Evolutionary conservation across 139 green algal genomes (phyloP).

Genomic region (Coelastrella sp.): DNA sequence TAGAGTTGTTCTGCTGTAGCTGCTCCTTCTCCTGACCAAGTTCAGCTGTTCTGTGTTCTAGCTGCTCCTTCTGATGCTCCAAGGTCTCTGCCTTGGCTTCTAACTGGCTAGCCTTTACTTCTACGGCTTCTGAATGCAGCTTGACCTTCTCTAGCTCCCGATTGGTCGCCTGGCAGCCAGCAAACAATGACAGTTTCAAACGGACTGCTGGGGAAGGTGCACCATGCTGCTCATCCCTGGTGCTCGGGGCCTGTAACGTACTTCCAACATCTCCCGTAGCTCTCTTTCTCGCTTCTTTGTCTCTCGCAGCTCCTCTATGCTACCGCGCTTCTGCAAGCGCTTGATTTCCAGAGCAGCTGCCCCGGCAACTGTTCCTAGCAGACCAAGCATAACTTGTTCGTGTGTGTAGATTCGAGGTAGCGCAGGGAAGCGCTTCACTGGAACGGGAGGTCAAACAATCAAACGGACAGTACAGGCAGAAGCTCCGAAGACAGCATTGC

Average conservation of each 20-base stretch:
- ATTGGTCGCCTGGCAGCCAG: background rate
- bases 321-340: background rate
- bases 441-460: background rate
- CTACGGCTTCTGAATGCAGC: background rate
- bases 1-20: constrained; percentile 40
- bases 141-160: background rate
- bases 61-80: background rate
- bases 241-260: background rate
- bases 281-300: constrained; percentile 7
- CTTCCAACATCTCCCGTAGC: constrained; percentile 15
- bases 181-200: background rate
- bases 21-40: constrained; percentile 19
- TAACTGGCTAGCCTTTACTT: background rate
- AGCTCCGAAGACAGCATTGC: background rate
- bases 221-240: background rate
- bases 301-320: background rate
- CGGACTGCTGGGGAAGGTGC: background rate
- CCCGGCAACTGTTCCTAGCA: constrained; percentile 25
- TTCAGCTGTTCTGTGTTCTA: constrained; percentile 8
- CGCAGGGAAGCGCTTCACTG: background rate
- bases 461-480: background rate
- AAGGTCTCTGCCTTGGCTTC: background rate
- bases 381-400: background rate
- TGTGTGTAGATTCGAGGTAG: background rate
- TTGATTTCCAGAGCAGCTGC: constrained; percentile 28